Base-by-base conservation (phyloP, 371 early-diverging fungal species). In the Entomophthora muscae region DNA sequence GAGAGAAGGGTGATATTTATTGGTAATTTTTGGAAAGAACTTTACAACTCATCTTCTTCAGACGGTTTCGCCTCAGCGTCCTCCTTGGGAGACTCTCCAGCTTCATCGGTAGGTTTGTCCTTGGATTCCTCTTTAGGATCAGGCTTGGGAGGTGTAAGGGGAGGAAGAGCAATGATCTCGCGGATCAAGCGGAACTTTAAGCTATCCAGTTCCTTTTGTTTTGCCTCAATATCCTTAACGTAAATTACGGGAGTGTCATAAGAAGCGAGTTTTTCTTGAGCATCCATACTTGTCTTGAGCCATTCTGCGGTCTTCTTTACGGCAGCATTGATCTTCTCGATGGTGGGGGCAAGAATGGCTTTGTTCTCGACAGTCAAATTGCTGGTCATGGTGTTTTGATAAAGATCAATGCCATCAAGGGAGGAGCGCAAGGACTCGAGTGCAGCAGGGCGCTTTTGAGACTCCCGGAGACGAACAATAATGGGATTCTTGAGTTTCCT, bases 171-270 rank as follows among this genome's bases (percentile, higher is more conserved):
- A 26, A 55, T 27, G 28, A 55, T 55, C n/a, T 55, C 12, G 10
- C 13, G 24, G 28, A 55, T 27, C 12, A 55, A 26, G 7, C 28
- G 22, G n/a, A 55, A 55, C n/a, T 55, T 55, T 7, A 55, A n/a
- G 10, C 52, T 57, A 61, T 72, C 66, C 26, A 76, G 65, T 26
- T 71, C 69, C 42, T 70, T 69, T 5, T 67, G 63, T 62, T 73
- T 78, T 29, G 69, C 65, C 27, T 76, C 70, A n/a, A 83, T 76
- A 32, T 82, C 80, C 1, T 70, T 68, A 1, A 77, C 74, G 1
- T 75, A 66, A 52, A 91, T 74, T 1, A 80, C 82, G 17, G 91
- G 90, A 22, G 81, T 78, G 30, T 78, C 80, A 63, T 82, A 71
- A 29, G 74, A 59, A 0, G 73, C 69, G 23, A 86, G 75, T 26